Base-by-base conservation (phyloP, 1,284 basidiomycete species). In the Lentinula novae-zelandiae region DNA sequence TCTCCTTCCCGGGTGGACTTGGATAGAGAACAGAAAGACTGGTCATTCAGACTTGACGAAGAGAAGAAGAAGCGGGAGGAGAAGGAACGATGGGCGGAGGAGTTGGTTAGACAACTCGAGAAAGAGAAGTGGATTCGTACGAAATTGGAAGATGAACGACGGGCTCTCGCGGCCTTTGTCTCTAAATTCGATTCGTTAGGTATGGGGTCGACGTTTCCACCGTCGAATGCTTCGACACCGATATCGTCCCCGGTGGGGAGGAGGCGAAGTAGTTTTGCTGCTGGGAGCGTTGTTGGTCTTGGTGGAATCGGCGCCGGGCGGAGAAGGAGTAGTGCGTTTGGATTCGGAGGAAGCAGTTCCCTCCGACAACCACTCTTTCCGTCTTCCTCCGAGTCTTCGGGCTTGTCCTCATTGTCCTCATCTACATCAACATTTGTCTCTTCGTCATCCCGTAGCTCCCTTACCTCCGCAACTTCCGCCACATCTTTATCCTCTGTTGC, bases 161-260 rank as follows among this genome's bases (percentile, higher is more conserved):
- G 83, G 10, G 90, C 88, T 2, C 77, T 93, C 36, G 82, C 87
- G 1, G 81, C 88, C 2, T 93, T 93, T 65, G 90, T 93, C 38
- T 80, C 77, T 70, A 89, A 86, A 70, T 91, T 92, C 67, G 90
- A 93, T 70, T 81, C 87, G 3, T 70, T 89, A 10, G 86, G 85
- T 0, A 72, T 86, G 4, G 78, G 75, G 6, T 66, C 77, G 3
- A 72, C 75, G 3, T 12, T 46, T 46, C 44, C 71, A 13, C 70
- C 79, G 0, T 64, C 74, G 1, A 62, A 72, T 51, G 68, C 40
- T 51, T 42, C 64, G 22, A 71, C 76, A 60, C 76, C 76, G 1
- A 77, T 77, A 73, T 80, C 80, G 4, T 75, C 73, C 5, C 76
- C 79, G 8, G 78, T 83, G 20, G 80, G 82, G 68, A 70, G 57